Evolutionary conservation across 2,329 filamentous ascomycete species (phyloP).

Genomic region (Alternaria longipes): DNA sequence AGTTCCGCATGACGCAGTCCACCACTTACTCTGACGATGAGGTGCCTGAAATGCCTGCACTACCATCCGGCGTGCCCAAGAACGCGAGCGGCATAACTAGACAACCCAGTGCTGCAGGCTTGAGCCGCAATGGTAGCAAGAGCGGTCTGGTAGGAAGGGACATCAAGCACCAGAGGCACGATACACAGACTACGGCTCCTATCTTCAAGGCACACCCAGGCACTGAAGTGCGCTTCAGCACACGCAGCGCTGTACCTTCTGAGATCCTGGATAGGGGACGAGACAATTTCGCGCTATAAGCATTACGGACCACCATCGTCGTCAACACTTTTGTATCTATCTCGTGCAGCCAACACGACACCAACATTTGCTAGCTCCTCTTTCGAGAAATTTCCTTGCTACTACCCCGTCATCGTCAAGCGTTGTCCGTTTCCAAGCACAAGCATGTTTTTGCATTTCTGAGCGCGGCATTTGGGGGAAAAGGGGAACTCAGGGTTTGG

Average conservation of each 20-base stretch:
- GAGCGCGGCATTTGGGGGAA: not conserved
- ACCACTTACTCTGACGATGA: constrained; percentile 37
- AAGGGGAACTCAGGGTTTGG: not conserved
- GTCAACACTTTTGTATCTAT: not conserved
- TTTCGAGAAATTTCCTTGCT: not conserved
- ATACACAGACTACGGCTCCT: constrained; percentile 51
- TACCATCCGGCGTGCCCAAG: constrained; percentile 34
- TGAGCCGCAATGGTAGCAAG: constrained; percentile 13
- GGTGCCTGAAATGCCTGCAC: constrained; percentile 25
- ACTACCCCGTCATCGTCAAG: constrained; percentile 7
- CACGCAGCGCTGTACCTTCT: constrained; percentile 48
- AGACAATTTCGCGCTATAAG: constrained; percentile 32
- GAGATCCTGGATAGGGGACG: constrained; percentile 50
- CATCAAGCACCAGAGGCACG: constrained; percentile 47
- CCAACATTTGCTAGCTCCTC: not conserved
- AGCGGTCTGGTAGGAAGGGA: constrained; percentile 43
- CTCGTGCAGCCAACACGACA: not conserved
- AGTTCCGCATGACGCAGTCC: constrained; percentile 44
- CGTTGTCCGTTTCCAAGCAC: constrained; percentile 4
- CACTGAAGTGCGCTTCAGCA: constrained; percentile 51
- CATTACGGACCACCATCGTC: not conserved
- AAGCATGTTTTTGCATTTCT: constrained; percentile 9
- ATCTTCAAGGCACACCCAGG: constrained; percentile 53
- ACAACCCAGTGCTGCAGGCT: constrained; percentile 22
- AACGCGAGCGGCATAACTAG: constrained; percentile 27